Base-by-base conservation (phyloP, 352 stramenopile species). In the Lagenidium giganteum region DNA sequence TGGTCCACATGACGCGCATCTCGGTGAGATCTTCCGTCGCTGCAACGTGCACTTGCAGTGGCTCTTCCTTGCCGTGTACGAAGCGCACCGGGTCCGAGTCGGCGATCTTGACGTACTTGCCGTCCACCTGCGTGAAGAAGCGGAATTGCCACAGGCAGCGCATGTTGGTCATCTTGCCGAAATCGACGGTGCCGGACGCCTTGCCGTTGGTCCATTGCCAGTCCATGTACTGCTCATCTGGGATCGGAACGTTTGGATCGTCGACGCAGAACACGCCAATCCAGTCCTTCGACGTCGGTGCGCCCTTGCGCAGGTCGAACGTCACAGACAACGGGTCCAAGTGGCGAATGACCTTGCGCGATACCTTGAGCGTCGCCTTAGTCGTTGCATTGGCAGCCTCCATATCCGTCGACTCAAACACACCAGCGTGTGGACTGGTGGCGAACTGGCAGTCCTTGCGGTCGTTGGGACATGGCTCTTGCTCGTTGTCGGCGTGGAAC, bases 101-200 rank as follows among this genome's bases (percentile, higher is more conserved):
- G 2, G 32, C 60, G 16, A 62, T n/a, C 2, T 17, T 41, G 20
- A 49, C 17, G 28, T 64, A 47, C 39, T 32, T 22, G 21, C 45
- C 29, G 13, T 16, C 34, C 21, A 27, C 20, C 11, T 28, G 36
- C 30, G 42, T 45, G 31, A 64, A 68, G 35, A 54, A 54, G 2
- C 48, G 58, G 28, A 68, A 68, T 29, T 68, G 58, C 45, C 57
- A 68, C 44, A 53, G 39, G 42, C 54, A 68, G 20, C 58, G 54
- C 58, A 68, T 68, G 45, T 68, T 68, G 30, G 53, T 34, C 26
- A 64, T 37, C 25, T 48, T 44, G 3, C 51, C 45, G 23, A 63
- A 50, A 21, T 41, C 30, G 17, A 58, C 23, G 3, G 40, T 22
- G 17, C 30, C n/a, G 24, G 21, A 28, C 4, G 47, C 28, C 3